Base-by-base conservation (phyloP, 192 early-diverging fungal species). In the Rhizophlyctis rosea region DNA sequence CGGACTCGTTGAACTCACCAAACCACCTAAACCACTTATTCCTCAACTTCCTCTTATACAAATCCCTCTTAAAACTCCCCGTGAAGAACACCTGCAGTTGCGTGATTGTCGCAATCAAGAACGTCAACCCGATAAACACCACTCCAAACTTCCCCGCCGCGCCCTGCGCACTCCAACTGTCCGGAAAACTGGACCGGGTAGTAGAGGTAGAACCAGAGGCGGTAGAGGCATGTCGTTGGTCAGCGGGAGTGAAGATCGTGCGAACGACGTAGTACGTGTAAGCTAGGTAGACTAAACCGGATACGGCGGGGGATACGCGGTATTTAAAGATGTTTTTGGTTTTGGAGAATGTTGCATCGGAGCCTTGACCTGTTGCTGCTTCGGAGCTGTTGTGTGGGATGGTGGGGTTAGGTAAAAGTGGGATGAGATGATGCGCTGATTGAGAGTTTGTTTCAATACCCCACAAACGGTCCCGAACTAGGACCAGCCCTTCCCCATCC, bases 311-410 rank as follows among this genome's bases (percentile, higher is more conserved):
- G 14, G 68, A 71, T 0, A 78, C 29, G 14, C 76, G 70, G 54
- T 64, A 78, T 14, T 69, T 67, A 66, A 78, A 78, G 35, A 78
- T 73, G 49, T 76, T 78, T 33, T 73, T 67, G 23, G 52, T 61
- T 34, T 53, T 16, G 16, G 70, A 60, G 30, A 60, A 64, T 9
- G 47, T 61, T n/a, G 66, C 63, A 59, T 78, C 76, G 1, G 73
- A 65, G 21, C 76, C 74, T 66, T 78, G 76, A 13, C 76, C 76
- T 30, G 59, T 59, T 25, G 16, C 47, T 14, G 70, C 76, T 60
- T 78, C 76, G 63, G 70, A 77, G 36, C 53, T 54, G 53, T 54
- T 28, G 3, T 13, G 2, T 1, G 0, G 23, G 47, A 23, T n/a
- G n/a, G n/a, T n/a, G n/a, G n/a, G n/a, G n/a, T n/a, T n/a, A n/a